phyloP scores from a whole-genome alignment of 1,284 basidiomycete genomes.

The Apiotrichum montevideense region DNA sequence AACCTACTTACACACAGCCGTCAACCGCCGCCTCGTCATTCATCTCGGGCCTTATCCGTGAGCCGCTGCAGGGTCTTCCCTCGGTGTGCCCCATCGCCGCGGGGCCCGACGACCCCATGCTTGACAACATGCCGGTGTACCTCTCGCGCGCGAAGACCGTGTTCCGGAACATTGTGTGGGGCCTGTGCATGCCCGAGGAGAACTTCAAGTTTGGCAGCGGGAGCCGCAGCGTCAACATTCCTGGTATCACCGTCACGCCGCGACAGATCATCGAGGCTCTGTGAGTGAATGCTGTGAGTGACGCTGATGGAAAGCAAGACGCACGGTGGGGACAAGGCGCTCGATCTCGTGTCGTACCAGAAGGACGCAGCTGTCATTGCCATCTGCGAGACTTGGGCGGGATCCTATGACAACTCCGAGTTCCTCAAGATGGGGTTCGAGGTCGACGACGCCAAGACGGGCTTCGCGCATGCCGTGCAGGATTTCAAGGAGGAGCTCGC shows the following conservation, averaged over 20 bases:
- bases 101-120: constrained; percentile 31
- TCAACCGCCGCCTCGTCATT: constrained; percentile 59
- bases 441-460: constrained; percentile 39
- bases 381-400: constrained; percentile 47
- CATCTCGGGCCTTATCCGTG: constrained; percentile 60
- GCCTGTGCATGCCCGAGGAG: constrained; percentile 39
- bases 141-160: constrained; percentile 53
- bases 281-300: constrained; percentile 13
- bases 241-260: constrained; percentile 46
- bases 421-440: constrained; percentile 39
- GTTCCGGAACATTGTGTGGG: constrained; percentile 46
- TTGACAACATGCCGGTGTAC: constrained; percentile 54
- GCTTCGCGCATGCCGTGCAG: constrained; percentile 41
- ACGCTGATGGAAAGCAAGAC: constrained; percentile 17
- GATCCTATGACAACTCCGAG: constrained; percentile 39
- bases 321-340: constrained; percentile 37
- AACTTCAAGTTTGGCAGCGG: constrained; percentile 29
- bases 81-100: constrained; percentile 54
- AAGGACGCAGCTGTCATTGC: constrained; percentile 42
- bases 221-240: constrained; percentile 44
- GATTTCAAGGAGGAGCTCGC: constrained; percentile 43
- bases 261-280: constrained; percentile 46
- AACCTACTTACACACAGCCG: constrained; percentile 36
- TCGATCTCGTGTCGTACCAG: constrained; percentile 43
- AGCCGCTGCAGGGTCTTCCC: constrained; percentile 55